Evolutionary conservation across 2,329 filamentous ascomycete species (phyloP).

Genomic region (Diplodia sapinea): DNA sequence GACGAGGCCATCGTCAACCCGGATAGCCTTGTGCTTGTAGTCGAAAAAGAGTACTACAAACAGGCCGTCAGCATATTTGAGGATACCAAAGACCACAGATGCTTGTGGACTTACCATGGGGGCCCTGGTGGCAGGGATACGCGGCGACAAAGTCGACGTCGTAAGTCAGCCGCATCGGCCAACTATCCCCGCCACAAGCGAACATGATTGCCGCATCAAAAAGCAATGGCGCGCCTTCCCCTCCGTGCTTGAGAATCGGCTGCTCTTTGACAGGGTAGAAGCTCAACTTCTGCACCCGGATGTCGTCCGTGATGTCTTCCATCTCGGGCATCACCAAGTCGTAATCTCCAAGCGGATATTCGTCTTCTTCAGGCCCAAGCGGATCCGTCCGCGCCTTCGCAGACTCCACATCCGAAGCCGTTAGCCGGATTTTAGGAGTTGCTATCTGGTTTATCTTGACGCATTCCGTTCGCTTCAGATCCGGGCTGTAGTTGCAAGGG

Average conservation of each 20-base stretch:
- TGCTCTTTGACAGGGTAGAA: constrained; percentile 58
- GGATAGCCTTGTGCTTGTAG: constrained; percentile 65
- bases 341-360: constrained; percentile 72
- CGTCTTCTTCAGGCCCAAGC: constrained; percentile 66
- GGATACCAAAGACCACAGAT: too few relatives aligned
- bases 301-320: constrained; percentile 66
- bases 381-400: constrained; percentile 73
- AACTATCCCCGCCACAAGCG: constrained; percentile 48
- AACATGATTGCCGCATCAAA: constrained; percentile 50
- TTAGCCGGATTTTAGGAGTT: constrained; percentile 61
- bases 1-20: constrained; percentile 67
- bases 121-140: constrained; percentile 50
- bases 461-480: constrained; percentile 72
- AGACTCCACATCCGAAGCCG: constrained; percentile 64
- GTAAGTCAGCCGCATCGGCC: constrained; percentile 48
- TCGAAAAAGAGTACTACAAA: constrained; percentile 69
- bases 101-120: constrained; percentile 44
- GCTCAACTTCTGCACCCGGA: constrained; percentile 71
- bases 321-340: constrained; percentile 63
- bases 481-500: constrained; percentile 70
- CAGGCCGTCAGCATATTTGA: constrained; percentile 28
- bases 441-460: constrained; percentile 68
- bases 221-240: constrained; percentile 42
- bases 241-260: constrained; percentile 36
- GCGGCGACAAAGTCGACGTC: constrained; percentile 51